These are phyloP conservation scores for Alternaria sp. DNA, from an alignment of 2,329 filamentous ascomycete species.

Conservation along the genomic window DNA sequence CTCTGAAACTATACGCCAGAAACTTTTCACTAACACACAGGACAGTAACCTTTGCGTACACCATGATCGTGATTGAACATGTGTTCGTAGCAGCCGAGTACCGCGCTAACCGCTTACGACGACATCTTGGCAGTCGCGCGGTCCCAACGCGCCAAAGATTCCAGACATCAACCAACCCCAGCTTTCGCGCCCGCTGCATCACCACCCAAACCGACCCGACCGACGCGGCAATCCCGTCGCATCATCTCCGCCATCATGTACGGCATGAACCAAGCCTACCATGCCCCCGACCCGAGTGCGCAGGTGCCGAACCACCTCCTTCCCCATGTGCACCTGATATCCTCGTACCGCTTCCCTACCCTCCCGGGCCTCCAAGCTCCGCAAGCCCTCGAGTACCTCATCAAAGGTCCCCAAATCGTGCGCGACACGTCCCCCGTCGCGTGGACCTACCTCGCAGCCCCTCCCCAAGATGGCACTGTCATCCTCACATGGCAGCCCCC, in stretches of 20 bases:
- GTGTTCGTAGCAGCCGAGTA: neutral
- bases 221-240: slow-evolving; percentile 37
- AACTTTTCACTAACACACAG: neutral
- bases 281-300: slow-evolving; percentile 41
- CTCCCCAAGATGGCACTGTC: slow-evolving; percentile 75
- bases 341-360: slow-evolving; percentile 78
- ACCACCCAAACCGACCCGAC: slow-evolving; percentile 12
- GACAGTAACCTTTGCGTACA: neutral
- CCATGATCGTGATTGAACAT: neutral
- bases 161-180: slow-evolving; percentile 23
- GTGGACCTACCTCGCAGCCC: slow-evolving; percentile 89
- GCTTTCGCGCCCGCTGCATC: slow-evolving; percentile 27
- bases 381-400: slow-evolving; percentile 82
- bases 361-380: slow-evolving; percentile 74
- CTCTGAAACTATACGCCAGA: neutral
- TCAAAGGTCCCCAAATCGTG: slow-evolving; percentile 83
- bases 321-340: slow-evolving; percentile 88
- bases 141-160: slow-evolving; percentile 28
- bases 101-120: neutral
- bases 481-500: slow-evolving; percentile 89
- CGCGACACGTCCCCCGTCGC: slow-evolving; percentile 85
- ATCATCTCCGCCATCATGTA: slow-evolving; percentile 35
- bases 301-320: slow-evolving; percentile 59
- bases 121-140: slow-evolving; percentile 16
- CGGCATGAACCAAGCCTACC: slow-evolving; percentile 43